Evolutionary conservation across 768 basidiomycete species (phyloP), one percentile per base, ranked within the genome.

Genomic region (Cystoderma amianthinum): DNA sequence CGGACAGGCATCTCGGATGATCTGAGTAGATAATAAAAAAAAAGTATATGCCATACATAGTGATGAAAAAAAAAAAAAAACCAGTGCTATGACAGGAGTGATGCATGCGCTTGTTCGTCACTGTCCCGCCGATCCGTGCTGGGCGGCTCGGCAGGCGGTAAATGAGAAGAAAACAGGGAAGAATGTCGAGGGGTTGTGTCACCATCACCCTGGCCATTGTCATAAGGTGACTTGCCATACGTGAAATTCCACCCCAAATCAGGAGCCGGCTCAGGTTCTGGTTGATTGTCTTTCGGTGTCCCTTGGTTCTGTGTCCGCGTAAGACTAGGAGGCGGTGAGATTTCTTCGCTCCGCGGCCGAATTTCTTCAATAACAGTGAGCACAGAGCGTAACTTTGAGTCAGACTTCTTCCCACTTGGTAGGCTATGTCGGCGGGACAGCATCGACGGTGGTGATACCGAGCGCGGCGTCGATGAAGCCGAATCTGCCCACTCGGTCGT

Each of bases 321-420:
- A 7, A 36, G 7, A 9, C 7, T 19, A 17, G 18, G n/a, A 7
- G 34, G 9, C 7, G 34, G 34, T 19, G 12, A 19, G 9, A 15
- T 9, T 6, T 36, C n/a, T 17, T 36, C 34, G 9, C n/a, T 36
- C 9, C 34, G 34, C 34, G 9, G 16, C 9, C 34, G 34, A 16
- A 49, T 58, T 59, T 89, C 86, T 45, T 85, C 82, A 41, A 89
- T 80, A 16, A 78, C 72, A 21, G 82, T 59, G n/a, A 89, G 64
- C n/a, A 83, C 76, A 44, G 68, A 80, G 36, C 82, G 80, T 33
- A 88, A 70, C 56, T 85, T 86, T 23, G 81, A 78, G 45, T 76
- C 72, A 3, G 74, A 66, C 59, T 79, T 83, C 48, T 79, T 72
- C 19, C 42, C 47, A 19, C 65, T 57, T 21, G 76, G 77, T 20